Evolutionary conservation across 2,329 filamentous ascomycete species (phyloP).

Genomic region (Macrophomina pseudophaseolina): DNA sequence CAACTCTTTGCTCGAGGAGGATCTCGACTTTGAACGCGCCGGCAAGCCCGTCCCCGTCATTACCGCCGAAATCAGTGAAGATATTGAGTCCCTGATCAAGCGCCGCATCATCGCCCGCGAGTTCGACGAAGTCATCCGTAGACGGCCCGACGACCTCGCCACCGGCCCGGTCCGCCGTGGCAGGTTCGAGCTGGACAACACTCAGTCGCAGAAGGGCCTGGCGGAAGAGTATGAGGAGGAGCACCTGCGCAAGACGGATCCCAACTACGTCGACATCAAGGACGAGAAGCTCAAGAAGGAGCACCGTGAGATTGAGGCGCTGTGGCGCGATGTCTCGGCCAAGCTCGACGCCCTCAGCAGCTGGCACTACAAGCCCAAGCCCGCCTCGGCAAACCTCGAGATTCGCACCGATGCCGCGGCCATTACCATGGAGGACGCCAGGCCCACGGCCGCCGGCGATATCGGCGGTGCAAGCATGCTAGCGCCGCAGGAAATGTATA

Average conservation of each 20-base stretch:
- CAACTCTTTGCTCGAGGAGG: slow-evolving; percentile 92
- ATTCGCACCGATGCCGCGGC: slow-evolving; percentile 91
- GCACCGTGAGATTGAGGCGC: slow-evolving; percentile 77
- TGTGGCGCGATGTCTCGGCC: slow-evolving; percentile 82
- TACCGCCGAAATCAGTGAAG: slow-evolving; percentile 86
- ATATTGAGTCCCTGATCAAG: slow-evolving; percentile 93
- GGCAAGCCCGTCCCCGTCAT: slow-evolving; percentile 95
- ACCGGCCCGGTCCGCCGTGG: slow-evolving; percentile 70
- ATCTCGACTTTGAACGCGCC: slow-evolving; percentile 92
- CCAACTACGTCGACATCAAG: slow-evolving; percentile 78
- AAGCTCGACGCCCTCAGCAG: slow-evolving; percentile 89
- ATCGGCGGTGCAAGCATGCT: slow-evolving; percentile 73
- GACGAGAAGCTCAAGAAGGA: slow-evolving; percentile 83
- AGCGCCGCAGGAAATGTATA: slow-evolving; percentile 94
- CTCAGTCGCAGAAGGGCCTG: slow-evolving; percentile 82
- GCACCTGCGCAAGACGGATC: slow-evolving; percentile 77
- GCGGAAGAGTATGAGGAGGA: slow-evolving; percentile 96
- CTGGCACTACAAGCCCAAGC: slow-evolving; percentile 94
- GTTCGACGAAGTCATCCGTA: slow-evolving; percentile 87
- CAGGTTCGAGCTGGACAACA: slow-evolving; percentile 81
- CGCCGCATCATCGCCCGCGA: slow-evolving; percentile 85
- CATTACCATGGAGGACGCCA: slow-evolving; percentile 92
- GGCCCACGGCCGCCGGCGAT: slow-evolving; percentile 80
- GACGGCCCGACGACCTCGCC: slow-evolving; percentile 75
- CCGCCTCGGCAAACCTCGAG: slow-evolving; percentile 77